Evolutionary conservation across 371 early-diverging fungal genomes (phyloP).

Genomic region (Parasitella parasitica): DNA sequence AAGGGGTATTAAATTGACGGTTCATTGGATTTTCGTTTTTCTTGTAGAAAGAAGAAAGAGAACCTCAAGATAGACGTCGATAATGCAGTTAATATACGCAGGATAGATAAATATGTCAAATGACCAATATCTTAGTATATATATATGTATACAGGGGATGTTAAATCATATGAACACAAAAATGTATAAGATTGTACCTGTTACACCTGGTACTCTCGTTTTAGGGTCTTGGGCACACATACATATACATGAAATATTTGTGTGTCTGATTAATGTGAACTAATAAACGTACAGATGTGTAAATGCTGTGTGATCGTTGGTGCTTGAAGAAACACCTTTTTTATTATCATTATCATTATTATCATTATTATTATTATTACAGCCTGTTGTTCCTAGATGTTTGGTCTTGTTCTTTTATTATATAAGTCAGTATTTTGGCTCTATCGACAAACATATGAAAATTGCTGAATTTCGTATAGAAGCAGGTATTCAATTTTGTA

Average conservation of each 20-base stretch:
- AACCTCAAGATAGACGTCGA: neutral
- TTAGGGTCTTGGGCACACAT: neutral
- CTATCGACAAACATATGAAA: no score
- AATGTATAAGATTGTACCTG: neutral
- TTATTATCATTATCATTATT: no score
- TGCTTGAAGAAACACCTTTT: no score
- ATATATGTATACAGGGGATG: no score
- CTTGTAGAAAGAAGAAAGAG: neutral
- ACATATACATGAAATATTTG: neutral
- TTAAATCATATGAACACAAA: neutral
- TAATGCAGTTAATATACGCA: neutral
- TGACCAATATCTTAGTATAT: neutral
- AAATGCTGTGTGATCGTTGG: no score
- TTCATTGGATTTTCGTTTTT: neutral
- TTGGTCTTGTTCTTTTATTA: no score
- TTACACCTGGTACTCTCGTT: neutral
- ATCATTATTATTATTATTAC: no score
- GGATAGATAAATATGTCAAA: neutral
- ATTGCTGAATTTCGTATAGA: no score
- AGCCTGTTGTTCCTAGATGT: no score
- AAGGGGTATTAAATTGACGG: conserved; percentile 12
- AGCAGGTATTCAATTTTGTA: no score
- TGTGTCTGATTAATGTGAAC: neutral
- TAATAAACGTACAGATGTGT: no score
- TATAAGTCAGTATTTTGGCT: no score